Conservation (phyloP, 139 green algal genomes). For the Chlamydomonas incerta region DNA sequence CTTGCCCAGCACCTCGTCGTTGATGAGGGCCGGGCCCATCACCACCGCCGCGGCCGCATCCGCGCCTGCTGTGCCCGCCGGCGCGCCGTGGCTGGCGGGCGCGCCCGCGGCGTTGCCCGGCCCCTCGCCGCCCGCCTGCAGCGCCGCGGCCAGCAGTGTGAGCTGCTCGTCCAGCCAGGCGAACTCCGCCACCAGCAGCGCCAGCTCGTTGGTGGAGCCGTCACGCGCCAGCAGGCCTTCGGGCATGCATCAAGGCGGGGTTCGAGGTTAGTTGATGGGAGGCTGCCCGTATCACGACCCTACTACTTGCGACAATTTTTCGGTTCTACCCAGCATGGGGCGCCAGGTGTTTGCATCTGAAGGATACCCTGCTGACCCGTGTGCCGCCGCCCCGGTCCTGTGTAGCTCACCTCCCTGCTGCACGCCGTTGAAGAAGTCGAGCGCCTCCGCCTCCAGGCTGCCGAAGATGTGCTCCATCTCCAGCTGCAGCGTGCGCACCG, state of each 20-base stretch:
- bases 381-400: no score
- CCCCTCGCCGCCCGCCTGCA: constrained; percentile 19
- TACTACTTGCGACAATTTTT: no score
- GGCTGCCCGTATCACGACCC: no score
- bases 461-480: constrained; percentile 93
- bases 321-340: no score
- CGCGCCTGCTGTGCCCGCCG: not conserved
- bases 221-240: constrained; percentile 59
- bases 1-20: constrained; percentile 82
- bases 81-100: not conserved
- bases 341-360: no score
- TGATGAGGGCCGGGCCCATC: constrained; percentile 49
- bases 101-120: not conserved
- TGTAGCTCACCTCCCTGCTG: not conserved
- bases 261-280: no score
- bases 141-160: constrained; percentile 57
- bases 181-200: constrained; percentile 94
- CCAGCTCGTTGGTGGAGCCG: constrained; percentile 82
- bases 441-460: constrained; percentile 89
- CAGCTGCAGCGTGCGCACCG: constrained; percentile 88
- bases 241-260: no score
- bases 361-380: no score
- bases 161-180: constrained; percentile 85
- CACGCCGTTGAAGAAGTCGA: constrained; percentile 71
- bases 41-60: not conserved